Percentiles rank a stretch among this genome's conserved stretches.
These are phyloP conservation scores for Rhizopogon roseolus DNA, from an alignment of 768 basidiomycete genomes.

Conservation along the genomic window DNA sequence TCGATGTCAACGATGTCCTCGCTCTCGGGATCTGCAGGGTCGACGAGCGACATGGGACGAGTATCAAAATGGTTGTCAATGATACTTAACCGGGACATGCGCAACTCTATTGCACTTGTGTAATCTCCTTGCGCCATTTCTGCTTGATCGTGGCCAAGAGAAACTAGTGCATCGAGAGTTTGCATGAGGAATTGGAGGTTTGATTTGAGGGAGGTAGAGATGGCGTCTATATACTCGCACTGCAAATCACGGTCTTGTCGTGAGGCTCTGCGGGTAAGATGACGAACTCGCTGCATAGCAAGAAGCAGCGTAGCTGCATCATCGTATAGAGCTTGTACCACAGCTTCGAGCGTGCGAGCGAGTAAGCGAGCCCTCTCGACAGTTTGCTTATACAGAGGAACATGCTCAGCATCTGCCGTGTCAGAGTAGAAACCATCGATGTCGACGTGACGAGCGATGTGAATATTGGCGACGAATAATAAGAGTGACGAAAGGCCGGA, in stretches of 20 bases:
- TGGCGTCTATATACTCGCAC: constrained; percentile 42
- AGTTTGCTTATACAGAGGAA: constrained; percentile 53
- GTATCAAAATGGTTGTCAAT: constrained; percentile 47
- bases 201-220: constrained; percentile 47
- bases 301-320: constrained; percentile 59
- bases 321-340: constrained; percentile 71
- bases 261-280: not conserved
- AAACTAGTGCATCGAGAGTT: constrained; percentile 57
- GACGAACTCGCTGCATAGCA: constrained; percentile 41
- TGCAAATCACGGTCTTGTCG: constrained; percentile 16
- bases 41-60: constrained; percentile 33
- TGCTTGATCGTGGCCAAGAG: constrained; percentile 67
- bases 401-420: constrained; percentile 33
- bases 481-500: constrained; percentile 57
- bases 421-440: constrained; percentile 67
- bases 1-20: constrained; percentile 59
- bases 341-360: constrained; percentile 65
- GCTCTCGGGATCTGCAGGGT: constrained; percentile 35
- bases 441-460: constrained; percentile 79
- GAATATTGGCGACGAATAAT: constrained; percentile 58
- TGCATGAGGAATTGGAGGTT: constrained; percentile 54
- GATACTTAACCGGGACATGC: constrained; percentile 65
- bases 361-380: constrained; percentile 67
- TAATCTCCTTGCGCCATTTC: constrained; percentile 67
- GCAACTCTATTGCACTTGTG: constrained; percentile 72